A percentile compares a stretch with the other conserved stretches of the same genome.
These are phyloP conservation scores for Dendrobium huoshanense DNA, from an alignment of 106 monocot species.

Conservation along the genomic window DNA sequence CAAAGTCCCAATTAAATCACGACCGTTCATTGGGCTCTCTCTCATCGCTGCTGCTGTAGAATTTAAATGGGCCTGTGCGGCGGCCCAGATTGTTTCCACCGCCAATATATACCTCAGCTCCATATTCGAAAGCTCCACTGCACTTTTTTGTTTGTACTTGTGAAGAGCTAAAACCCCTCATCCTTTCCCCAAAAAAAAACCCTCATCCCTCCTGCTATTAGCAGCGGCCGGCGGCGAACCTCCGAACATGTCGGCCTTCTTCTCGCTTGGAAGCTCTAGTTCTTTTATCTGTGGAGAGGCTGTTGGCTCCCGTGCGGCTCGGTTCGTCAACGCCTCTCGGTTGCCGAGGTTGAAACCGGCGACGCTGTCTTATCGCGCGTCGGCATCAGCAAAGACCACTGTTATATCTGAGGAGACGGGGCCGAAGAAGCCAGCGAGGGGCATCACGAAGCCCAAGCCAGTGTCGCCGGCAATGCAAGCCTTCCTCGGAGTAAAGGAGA, in stretches of 20 bases:
- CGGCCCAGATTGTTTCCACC: too few species aligned
- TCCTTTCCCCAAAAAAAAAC: not conserved
- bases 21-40: too few species aligned
- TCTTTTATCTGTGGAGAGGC: not conserved
- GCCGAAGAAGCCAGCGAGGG: conserved; percentile 35
- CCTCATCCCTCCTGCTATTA: not conserved
- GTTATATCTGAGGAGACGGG: conserved; percentile 10
- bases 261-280: not conserved
- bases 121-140: too few species aligned
- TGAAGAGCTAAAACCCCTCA: not conserved
- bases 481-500: conserved; percentile 38
- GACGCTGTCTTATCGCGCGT: conserved; percentile 9
- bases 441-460: conserved; percentile 45
- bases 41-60: too few species aligned
- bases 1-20: too few species aligned
- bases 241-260: conserved; percentile 1
- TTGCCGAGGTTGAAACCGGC: not conserved
- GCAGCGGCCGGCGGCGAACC: not conserved
- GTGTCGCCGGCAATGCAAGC: conserved; percentile 41
- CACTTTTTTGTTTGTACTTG: too few species aligned
- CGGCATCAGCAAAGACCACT: conserved; percentile 6
- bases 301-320: not conserved
- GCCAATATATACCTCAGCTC: too few species aligned
- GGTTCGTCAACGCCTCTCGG: not conserved
- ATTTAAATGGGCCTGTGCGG: too few species aligned